A percentile compares a stretch with the other conserved stretches of the same genome.
phyloP scores from a whole-genome alignment of 371 early-diverging fungal species.

The Sporodiniella umbellata region DNA sequence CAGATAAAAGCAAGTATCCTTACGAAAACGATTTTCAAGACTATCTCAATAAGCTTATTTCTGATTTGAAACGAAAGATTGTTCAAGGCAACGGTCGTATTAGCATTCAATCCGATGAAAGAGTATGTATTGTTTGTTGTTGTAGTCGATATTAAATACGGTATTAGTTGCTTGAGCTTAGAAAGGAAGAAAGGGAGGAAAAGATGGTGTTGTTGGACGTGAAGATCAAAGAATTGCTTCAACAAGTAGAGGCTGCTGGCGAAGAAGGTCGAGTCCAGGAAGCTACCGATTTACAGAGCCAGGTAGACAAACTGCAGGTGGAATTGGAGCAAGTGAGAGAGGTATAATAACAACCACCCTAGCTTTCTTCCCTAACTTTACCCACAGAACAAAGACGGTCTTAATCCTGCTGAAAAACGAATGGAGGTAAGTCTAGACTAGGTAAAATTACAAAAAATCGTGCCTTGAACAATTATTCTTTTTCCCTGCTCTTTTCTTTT shows the following conservation, averaged over 20 bases:
- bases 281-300: slow-evolving; percentile 60
- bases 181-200: slow-evolving; percentile 81
- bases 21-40: slow-evolving; percentile 79
- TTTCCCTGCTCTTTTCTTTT: too few species aligned
- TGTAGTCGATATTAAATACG: too few species aligned
- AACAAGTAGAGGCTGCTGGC: slow-evolving; percentile 71
- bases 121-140: slow-evolving; percentile 33
- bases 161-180: slow-evolving; percentile 61
- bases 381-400: slow-evolving; percentile 58
- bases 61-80: slow-evolving; percentile 76
- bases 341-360: slow-evolving; percentile 25
- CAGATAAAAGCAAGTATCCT: slow-evolving; percentile 64
- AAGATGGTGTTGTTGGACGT: slow-evolving; percentile 80
- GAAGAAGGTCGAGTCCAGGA: slow-evolving; percentile 80
- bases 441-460: background rate
- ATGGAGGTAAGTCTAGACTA: slow-evolving; percentile 46
- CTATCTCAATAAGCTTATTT: slow-evolving; percentile 65
- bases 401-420: slow-evolving; percentile 70
- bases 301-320: slow-evolving; percentile 64
- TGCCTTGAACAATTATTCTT: background rate
- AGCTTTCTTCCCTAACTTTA: background rate
- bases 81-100: slow-evolving; percentile 72
- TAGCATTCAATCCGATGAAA: slow-evolving; percentile 71
- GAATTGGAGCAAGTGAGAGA: slow-evolving; percentile 63
- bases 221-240: slow-evolving; percentile 71